These are phyloP conservation scores for Orychophragmus violaceus DNA, from an alignment of 345 rosid genomes.

Conservation along the genomic window DNA sequence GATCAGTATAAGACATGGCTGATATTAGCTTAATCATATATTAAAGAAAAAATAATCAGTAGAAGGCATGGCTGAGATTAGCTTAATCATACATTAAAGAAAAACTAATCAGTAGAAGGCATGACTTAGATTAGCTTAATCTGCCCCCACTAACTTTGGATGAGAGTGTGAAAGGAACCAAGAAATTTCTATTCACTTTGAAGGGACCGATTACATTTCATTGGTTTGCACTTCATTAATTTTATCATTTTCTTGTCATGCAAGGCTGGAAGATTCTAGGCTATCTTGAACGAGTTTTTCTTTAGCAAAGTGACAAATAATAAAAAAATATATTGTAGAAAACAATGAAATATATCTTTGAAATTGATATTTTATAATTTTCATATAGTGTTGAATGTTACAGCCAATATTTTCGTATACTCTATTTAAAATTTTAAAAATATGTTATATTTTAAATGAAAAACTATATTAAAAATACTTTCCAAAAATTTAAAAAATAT, in stretches of 20 bases:
- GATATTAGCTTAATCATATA: too few relatives aligned
- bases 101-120: neutral
- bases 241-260: neutral
- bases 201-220: neutral
- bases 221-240: neutral
- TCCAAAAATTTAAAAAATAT: too few relatives aligned
- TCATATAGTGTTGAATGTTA: neutral
- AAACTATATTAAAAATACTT: too few relatives aligned
- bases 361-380: neutral
- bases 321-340: neutral
- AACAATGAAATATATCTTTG: neutral
- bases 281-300: neutral
- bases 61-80: too few relatives aligned
- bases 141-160: slow-evolving; percentile 19
- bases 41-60: too few relatives aligned
- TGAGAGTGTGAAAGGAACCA: slow-evolving; percentile 21
- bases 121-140: slow-evolving; percentile 10
- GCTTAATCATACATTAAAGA: too few relatives aligned
- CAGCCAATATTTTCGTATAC: too few relatives aligned
- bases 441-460: too few relatives aligned
- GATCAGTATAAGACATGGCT: too few relatives aligned
- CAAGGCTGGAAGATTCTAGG: slow-evolving; percentile 3
- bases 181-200: neutral
- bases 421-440: too few relatives aligned
- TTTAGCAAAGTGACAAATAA: neutral